phyloP scores from a whole-genome alignment of 306 rosid species.

The Sechiopsis laciniata region DNA sequence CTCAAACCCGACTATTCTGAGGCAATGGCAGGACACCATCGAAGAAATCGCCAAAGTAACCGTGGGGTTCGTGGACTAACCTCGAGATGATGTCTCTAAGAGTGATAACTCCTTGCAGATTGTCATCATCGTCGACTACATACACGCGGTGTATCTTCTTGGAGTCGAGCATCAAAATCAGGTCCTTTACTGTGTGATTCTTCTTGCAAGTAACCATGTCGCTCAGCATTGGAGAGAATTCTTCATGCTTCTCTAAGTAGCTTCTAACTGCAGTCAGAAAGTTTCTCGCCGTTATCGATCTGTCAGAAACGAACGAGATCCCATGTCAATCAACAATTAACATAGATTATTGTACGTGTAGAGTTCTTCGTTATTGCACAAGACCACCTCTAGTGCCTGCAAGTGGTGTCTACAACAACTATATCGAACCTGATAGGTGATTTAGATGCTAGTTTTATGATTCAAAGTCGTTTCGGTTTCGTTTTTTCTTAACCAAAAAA shows the following conservation, averaged over 20 bases:
- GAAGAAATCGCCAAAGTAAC: constrained; percentile 96
- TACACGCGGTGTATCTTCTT: constrained; percentile 67
- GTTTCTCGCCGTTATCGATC: constrained; percentile 74
- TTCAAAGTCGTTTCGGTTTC: not conserved
- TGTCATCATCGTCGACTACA: constrained; percentile 56
- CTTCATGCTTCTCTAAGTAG: constrained; percentile 51
- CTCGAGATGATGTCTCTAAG: constrained; percentile 86
- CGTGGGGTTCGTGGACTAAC: constrained; percentile 89
- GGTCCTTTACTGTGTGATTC: constrained; percentile 56
- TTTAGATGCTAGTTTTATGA: not conserved
- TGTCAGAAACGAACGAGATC: constrained; percentile 26
- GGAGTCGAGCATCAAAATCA: constrained; percentile 65
- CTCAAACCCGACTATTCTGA: constrained; percentile 61
- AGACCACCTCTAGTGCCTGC: too few species aligned
- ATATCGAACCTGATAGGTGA: not conserved
- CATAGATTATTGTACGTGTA: too few species aligned
- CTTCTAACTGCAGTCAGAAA: constrained; percentile 71
- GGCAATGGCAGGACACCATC: constrained; percentile 94
- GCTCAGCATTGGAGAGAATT: constrained; percentile 36
- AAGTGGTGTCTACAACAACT: not conserved
- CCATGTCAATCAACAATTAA: not conserved
- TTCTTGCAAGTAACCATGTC: constrained; percentile 60
- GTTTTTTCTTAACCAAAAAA: not conserved
- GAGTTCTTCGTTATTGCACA: too few species aligned
- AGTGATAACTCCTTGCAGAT: constrained; percentile 79